These are phyloP conservation scores for Termitomyces heimii DNA, from an alignment of 768 basidiomycete species.

Conservation along the genomic window DNA sequence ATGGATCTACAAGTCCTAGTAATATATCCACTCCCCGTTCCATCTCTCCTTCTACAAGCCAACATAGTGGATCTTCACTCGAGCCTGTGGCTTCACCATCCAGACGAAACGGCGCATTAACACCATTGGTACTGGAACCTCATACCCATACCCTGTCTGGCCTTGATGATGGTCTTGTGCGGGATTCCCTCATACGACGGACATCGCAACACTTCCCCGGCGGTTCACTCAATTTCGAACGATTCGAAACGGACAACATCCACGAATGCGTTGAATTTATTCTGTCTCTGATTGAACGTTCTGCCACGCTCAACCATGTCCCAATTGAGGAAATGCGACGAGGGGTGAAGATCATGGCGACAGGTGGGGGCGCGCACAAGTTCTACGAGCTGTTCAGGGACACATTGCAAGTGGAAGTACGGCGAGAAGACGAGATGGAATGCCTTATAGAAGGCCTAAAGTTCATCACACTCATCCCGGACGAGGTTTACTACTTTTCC, in stretches of 20 bases:
- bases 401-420: conserved; percentile 78
- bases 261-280: conserved; percentile 83
- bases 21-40: conserved; percentile 41
- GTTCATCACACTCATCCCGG: conserved; percentile 93
- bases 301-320: conserved; percentile 81
- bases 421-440: conserved; percentile 97
- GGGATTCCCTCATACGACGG: conserved; percentile 62
- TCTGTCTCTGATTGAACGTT: conserved; percentile 77
- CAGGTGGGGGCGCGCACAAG: conserved; percentile 94
- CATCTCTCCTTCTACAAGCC: conserved; percentile 33
- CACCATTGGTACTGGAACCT: conserved; percentile 69
- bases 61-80: conserved; percentile 20
- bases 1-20: conserved; percentile 46
- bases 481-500: conserved; percentile 98
- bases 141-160: conserved; percentile 28
- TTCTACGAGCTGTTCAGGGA: conserved; percentile 80
- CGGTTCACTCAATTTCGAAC: conserved; percentile 94
- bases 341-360: conserved; percentile 95
- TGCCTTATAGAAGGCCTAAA: conserved; percentile 94
- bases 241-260: conserved; percentile 92
- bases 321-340: conserved; percentile 86
- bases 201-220: conserved; percentile 86
- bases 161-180: conserved; percentile 41
- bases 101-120: conserved; percentile 68
- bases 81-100: conserved; percentile 22